Percentiles rank a stretch among this genome's conserved stretches.
Conservation (phyloP, 2,329 filamentous ascomycete species). For the Calonectria fujianensis region DNA sequence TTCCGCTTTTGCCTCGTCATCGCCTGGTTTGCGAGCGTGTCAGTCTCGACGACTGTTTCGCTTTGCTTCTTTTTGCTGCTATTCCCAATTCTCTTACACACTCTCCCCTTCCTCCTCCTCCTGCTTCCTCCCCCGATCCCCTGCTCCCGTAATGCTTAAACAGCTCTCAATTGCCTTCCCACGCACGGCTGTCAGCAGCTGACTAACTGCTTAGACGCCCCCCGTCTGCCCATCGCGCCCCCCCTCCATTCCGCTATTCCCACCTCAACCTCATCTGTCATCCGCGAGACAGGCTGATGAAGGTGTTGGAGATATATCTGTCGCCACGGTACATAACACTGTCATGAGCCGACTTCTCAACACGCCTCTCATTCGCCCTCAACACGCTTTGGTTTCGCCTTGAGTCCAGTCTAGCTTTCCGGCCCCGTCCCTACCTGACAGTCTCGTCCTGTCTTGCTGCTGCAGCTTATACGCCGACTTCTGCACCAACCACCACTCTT, state of each 20-base stretch:
- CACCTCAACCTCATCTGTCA: conserved; percentile 27
- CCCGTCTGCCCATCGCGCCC: conserved; percentile 28
- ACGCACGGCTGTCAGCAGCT: conserved; percentile 50
- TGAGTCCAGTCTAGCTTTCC: conserved; percentile 19
- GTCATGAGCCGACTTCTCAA: conserved; percentile 31
- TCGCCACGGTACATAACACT: conserved; percentile 12
- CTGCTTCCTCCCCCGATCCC: conserved; percentile 39
- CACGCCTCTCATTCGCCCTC: conserved; percentile 19
- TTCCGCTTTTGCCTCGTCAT: conserved; percentile 31
- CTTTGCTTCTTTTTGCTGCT: conserved; percentile 32
- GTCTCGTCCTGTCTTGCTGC: conserved; percentile 12
- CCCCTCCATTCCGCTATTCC: conserved; percentile 13
- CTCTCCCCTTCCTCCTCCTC: conserved; percentile 36
- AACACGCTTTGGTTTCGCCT: conserved; percentile 16
- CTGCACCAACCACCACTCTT: conserved; percentile 18
- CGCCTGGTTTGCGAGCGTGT: conserved; percentile 19
- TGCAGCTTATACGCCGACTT: conserved; percentile 18
- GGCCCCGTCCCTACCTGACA: too few species aligned
- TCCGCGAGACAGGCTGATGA: conserved; percentile 11
- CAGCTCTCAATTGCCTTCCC: conserved; percentile 45
- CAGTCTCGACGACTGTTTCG: conserved; percentile 15
- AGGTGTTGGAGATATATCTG: conserved; percentile 20
- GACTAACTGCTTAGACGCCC: conserved; percentile 51
- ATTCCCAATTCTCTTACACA: conserved; percentile 26
- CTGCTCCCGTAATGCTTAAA: conserved; percentile 44